Percentiles rank a stretch among this genome's conserved stretches.
Evolutionary conservation across 2,329 filamentous ascomycete genomes (phyloP).

Genomic region (Pyrenophora seminiperda): DNA sequence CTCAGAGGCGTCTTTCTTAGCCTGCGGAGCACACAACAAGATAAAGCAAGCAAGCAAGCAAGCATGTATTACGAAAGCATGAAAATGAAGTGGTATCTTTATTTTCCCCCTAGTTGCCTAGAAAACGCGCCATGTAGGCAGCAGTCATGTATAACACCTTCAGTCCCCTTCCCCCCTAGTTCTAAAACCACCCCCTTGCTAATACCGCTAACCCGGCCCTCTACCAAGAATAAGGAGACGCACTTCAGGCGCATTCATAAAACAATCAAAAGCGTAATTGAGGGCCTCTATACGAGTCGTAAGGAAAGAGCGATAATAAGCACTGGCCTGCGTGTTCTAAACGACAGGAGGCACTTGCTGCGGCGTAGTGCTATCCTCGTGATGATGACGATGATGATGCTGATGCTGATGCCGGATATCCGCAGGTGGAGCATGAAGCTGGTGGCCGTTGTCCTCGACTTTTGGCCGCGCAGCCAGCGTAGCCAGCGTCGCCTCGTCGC

Average conservation of each 20-base stretch:
- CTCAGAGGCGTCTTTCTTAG: too few species aligned
- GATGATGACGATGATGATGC: too few species aligned
- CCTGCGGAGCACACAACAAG: background rate
- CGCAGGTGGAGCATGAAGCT: constrained; percentile 5
- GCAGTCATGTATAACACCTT: background rate
- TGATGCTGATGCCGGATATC: constrained; percentile 16
- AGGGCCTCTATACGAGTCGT: too few species aligned
- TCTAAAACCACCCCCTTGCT: background rate
- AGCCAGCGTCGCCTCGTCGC: constrained; percentile 30
- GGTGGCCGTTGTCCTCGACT: constrained; percentile 7
- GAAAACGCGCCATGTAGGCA: too few species aligned
- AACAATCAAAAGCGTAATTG: too few species aligned
- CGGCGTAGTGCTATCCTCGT: constrained; percentile 5
- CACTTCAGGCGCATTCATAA: too few species aligned
- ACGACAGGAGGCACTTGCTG: too few species aligned
- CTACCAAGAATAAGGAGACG: too few species aligned
- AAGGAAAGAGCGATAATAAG: too few species aligned
- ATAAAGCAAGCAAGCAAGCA: background rate
- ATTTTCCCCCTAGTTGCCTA: background rate
- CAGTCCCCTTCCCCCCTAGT: background rate
- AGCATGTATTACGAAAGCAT: constrained; percentile 6
- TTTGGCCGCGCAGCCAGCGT: constrained; percentile 18
- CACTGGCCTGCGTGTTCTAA: too few species aligned
- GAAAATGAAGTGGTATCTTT: constrained; percentile 25
- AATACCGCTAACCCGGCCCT: too few species aligned